Evolutionary conservation across 1,284 basidiomycete species (phyloP).

Genomic region (Stygiomarasmius scandens): DNA sequence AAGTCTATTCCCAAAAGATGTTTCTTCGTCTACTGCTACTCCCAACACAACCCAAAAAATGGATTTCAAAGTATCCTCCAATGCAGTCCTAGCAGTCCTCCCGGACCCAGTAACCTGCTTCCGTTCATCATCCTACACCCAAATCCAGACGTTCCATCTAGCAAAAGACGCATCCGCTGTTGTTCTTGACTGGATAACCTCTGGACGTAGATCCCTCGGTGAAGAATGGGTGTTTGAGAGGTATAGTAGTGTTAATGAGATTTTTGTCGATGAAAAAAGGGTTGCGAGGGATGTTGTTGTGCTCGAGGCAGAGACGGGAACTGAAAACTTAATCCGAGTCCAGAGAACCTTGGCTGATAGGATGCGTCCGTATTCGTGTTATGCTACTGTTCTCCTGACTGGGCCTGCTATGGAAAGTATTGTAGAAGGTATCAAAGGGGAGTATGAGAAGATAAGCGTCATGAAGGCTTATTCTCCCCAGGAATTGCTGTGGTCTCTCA

Average conservation of each 20-base stretch:
- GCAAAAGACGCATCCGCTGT: constrained; percentile 62
- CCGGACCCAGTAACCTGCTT: constrained; percentile 95
- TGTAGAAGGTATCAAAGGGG: constrained; percentile 45
- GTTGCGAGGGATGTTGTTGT: constrained; percentile 79
- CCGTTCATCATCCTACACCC: constrained; percentile 78
- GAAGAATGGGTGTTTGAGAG: constrained; percentile 90
- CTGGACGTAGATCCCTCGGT: constrained; percentile 75
- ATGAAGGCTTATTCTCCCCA: constrained; percentile 56
- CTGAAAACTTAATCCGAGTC: constrained; percentile 29
- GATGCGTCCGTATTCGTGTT: constrained; percentile 80
- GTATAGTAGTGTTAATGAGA: constrained; percentile 87
- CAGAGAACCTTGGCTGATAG: constrained; percentile 57
- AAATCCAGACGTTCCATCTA: constrained; percentile 77
- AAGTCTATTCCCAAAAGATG: constrained; percentile 14
- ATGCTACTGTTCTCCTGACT: constrained; percentile 78
- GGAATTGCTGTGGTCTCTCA: constrained; percentile 81
- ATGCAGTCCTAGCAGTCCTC: constrained; percentile 74
- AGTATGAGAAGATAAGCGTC: constrained; percentile 63
- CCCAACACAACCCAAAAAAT: constrained; percentile 52
- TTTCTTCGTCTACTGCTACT: constrained; percentile 19
- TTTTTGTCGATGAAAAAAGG: constrained; percentile 65
- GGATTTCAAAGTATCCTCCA: constrained; percentile 53
- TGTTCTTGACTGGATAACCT: constrained; percentile 90
- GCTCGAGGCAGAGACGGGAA: constrained; percentile 53
- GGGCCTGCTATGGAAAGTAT: constrained; percentile 59